phyloP scores from a whole-genome alignment of 495 filamentous ascomycete genomes.

The Aspergillus cavernicola region DNA sequence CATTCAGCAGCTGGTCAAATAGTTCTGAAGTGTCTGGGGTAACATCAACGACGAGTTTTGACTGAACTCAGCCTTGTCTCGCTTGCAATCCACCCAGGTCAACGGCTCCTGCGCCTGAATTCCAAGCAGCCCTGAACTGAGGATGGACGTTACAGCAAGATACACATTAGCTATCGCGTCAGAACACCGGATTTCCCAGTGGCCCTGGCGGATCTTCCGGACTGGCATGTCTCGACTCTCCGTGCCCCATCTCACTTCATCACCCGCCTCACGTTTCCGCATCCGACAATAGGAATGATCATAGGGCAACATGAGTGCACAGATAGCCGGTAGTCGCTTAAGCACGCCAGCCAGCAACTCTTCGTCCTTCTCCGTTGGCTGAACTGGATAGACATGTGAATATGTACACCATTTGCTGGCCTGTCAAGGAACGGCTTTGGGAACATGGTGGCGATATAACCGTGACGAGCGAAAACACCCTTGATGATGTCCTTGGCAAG shows the following conservation, averaged over 20 bases:
- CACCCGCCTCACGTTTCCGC: neutral
- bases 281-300: neutral
- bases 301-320: neutral
- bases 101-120: too few species aligned
- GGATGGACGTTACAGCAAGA: slow-evolving; percentile 22
- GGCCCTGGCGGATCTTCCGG: slow-evolving; percentile 47
- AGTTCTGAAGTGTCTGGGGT: too few species aligned
- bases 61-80: too few species aligned
- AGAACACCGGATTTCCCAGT: slow-evolving; percentile 68
- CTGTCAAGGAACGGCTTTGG: neutral
- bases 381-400: neutral
- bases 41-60: too few species aligned
- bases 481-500: slow-evolving; percentile 59
- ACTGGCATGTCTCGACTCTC: slow-evolving; percentile 59
- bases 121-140: too few species aligned
- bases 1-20: too few species aligned
- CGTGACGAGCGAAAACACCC: neutral
- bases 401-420: neutral
- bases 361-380: neutral
- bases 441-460: neutral
- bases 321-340: neutral
- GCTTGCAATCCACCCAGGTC: neutral
- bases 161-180: slow-evolving; percentile 73
- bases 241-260: neutral
- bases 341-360: neutral